A percentile compares a stretch with the other conserved stretches of the same genome.
Evolutionary conservation across 2,329 filamentous ascomycete genomes (phyloP).

Genomic region (Penicillium frequentans): DNA sequence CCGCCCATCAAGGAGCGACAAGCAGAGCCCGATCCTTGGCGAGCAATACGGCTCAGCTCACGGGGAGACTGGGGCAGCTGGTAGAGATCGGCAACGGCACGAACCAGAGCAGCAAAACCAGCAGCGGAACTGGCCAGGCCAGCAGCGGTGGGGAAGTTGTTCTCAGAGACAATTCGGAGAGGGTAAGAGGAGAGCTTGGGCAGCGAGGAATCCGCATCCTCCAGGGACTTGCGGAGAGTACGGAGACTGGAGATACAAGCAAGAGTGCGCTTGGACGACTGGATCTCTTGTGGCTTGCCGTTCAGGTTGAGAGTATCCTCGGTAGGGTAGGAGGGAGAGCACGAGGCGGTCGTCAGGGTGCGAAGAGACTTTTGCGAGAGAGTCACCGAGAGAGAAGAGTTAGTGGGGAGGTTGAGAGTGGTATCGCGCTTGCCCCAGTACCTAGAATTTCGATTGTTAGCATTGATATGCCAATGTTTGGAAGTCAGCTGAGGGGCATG

Average conservation of each 20-base stretch:
- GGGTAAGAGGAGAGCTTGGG: slow-evolving; percentile 76
- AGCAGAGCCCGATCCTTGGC: slow-evolving; percentile 92
- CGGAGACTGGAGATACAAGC: slow-evolving; percentile 90
- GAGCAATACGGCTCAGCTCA: slow-evolving; percentile 82
- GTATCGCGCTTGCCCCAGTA: slow-evolving; percentile 98
- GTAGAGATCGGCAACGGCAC: slow-evolving; percentile 88
- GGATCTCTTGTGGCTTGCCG: slow-evolving; percentile 74
- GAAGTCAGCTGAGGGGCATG: slow-evolving; percentile 4
- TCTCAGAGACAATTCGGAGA: slow-evolving; percentile 87
- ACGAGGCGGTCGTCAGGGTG: slow-evolving; percentile 93
- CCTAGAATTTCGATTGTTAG: slow-evolving; percentile 36
- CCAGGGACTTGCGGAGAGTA: slow-evolving; percentile 71
- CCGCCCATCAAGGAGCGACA: slow-evolving; percentile 92
- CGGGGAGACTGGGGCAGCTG: slow-evolving; percentile 76
- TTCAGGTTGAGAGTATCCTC: slow-evolving; percentile 80
- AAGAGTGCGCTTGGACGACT: slow-evolving; percentile 81
- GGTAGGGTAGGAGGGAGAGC: slow-evolving; percentile 68
- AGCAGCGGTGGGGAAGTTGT: slow-evolving; percentile 98
- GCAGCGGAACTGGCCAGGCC: slow-evolving; percentile 71
- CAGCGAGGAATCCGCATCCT: slow-evolving; percentile 69
- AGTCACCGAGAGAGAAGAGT: slow-evolving; percentile 95
- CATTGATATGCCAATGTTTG: slow-evolving; percentile 4
- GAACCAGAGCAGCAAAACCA: slow-evolving; percentile 68
- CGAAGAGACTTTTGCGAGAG: slow-evolving; percentile 91
- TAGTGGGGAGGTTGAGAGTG: slow-evolving; percentile 93